Evolutionary conservation across 306 rosid species (phyloP).

Genomic region (Spatholobus suberectus): DNA sequence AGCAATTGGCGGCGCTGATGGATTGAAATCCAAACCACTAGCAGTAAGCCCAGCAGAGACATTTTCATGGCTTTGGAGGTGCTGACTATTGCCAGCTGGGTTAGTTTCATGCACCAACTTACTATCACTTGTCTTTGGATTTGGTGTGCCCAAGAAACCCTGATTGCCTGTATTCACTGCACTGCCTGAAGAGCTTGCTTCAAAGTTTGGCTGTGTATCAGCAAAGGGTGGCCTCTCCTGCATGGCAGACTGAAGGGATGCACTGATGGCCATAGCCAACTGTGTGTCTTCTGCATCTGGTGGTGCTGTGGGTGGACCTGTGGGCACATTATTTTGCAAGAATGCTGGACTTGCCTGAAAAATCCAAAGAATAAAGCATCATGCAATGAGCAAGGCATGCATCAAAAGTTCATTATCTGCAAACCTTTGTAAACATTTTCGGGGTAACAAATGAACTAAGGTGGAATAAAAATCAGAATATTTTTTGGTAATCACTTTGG

Average conservation of each 20-base stretch:
- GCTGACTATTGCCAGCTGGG: slow-evolving; percentile 4
- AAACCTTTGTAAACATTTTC: neutral
- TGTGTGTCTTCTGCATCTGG: slow-evolving; percentile 75
- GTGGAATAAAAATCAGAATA: neutral
- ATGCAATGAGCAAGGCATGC: slow-evolving; percentile 27
- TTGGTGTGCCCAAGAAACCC: slow-evolving; percentile 49
- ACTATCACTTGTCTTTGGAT: slow-evolving; percentile 34
- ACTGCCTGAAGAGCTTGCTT: slow-evolving; percentile 67
- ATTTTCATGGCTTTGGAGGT: slow-evolving; percentile 22
- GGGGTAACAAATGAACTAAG: slow-evolving; percentile 12
- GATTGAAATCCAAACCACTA: slow-evolving; percentile 42
- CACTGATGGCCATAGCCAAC: slow-evolving; percentile 71
- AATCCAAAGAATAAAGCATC: slow-evolving; percentile 22
- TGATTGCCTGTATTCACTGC: slow-evolving; percentile 43
- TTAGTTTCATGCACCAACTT: slow-evolving; percentile 49
- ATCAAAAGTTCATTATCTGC: slow-evolving; percentile 17
- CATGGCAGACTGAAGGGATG: slow-evolving; percentile 70
- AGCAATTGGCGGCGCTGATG: slow-evolving; percentile 71
- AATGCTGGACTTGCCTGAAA: slow-evolving; percentile 76
- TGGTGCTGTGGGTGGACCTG: slow-evolving; percentile 77
- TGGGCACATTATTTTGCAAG: slow-evolving; percentile 56
- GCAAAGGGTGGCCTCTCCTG: slow-evolving; percentile 60
- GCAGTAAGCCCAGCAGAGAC: slow-evolving; percentile 34
- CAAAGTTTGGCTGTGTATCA: slow-evolving; percentile 52
- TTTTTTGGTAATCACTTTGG: neutral